Conservation (phyloP, 2,329 filamentous ascomycete species). For the Talaromyces piceae region DNA sequence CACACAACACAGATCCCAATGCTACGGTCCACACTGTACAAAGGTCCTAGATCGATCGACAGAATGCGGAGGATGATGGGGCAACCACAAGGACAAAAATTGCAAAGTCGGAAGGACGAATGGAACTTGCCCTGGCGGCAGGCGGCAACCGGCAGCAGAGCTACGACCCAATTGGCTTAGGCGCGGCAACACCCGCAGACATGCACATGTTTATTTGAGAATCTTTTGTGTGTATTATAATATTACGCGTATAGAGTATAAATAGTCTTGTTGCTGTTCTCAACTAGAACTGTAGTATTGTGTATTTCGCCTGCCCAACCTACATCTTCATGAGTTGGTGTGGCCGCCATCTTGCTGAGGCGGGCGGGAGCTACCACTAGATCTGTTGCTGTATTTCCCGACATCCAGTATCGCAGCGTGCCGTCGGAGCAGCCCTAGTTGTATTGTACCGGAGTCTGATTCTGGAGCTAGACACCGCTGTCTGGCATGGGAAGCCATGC, state of each 20-base stretch:
- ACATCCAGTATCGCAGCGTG: too few species aligned
- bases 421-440: too few species aligned
- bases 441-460: too few species aligned
- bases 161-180: conserved; percentile 9
- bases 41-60: not conserved
- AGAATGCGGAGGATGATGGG: not conserved
- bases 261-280: not conserved
- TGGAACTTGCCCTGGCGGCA: conserved; percentile 10
- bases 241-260: not conserved
- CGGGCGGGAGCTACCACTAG: too few species aligned
- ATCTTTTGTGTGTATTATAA: not conserved
- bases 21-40: not conserved
- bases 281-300: too few species aligned
- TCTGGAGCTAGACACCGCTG: too few species aligned
- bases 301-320: too few species aligned
- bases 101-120: not conserved
- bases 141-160: conserved; percentile 1
- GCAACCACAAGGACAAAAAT: not conserved
- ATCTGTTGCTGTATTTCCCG: too few species aligned
- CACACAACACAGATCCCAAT: not conserved
- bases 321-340: too few species aligned
- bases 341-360: too few species aligned
- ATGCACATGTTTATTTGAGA: not conserved
- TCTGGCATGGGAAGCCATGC: too few species aligned
- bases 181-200: conserved; percentile 10